These are phyloP conservation scores for Aspergillus thermomutatus DNA, from an alignment of 2,329 filamentous ascomycete genomes.

Conservation along the genomic window DNA sequence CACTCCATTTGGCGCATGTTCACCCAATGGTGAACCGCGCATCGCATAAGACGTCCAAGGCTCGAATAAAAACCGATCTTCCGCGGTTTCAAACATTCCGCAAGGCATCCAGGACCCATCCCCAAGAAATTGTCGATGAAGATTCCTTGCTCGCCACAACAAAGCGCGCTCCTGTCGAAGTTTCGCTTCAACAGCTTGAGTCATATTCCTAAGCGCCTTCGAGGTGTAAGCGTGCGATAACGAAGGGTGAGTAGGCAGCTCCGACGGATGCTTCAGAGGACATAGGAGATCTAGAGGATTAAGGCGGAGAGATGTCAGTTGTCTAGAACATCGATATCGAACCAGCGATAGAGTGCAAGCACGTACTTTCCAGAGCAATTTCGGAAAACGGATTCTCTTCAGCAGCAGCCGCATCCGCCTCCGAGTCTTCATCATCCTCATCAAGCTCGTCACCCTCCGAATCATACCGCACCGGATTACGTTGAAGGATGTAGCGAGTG, in stretches of 20 bases:
- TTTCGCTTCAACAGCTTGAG: slow-evolving; percentile 53
- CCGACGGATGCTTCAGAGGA: slow-evolving; percentile 60
- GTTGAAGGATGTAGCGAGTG: slow-evolving; percentile 55
- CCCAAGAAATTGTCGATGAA: slow-evolving; percentile 58
- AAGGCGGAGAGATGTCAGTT: slow-evolving; percentile 6
- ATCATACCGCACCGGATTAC: slow-evolving; percentile 59
- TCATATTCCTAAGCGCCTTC: slow-evolving; percentile 56
- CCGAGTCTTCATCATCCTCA: slow-evolving; percentile 55
- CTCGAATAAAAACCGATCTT: slow-evolving; percentile 49
- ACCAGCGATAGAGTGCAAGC: neutral
- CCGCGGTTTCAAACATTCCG: slow-evolving; percentile 49
- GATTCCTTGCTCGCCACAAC: slow-evolving; percentile 56
- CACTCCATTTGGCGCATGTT: slow-evolving; percentile 15
- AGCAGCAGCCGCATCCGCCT: slow-evolving; percentile 55
- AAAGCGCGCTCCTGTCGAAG: slow-evolving; percentile 55
- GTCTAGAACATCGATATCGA: neutral
- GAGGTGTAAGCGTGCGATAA: slow-evolving; percentile 58
- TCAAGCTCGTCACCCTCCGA: slow-evolving; percentile 63
- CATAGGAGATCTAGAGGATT: slow-evolving; percentile 50
- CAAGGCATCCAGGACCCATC: slow-evolving; percentile 60
- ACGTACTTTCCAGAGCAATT: slow-evolving; percentile 54
- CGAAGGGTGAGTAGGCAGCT: slow-evolving; percentile 58
- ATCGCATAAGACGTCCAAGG: slow-evolving; percentile 24
- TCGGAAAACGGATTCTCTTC: slow-evolving; percentile 62
- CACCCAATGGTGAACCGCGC: slow-evolving; percentile 11